phyloP scores from a whole-genome alignment of 2,329 filamentous ascomycete genomes.

The Proliferodiscus dingleyae region DNA sequence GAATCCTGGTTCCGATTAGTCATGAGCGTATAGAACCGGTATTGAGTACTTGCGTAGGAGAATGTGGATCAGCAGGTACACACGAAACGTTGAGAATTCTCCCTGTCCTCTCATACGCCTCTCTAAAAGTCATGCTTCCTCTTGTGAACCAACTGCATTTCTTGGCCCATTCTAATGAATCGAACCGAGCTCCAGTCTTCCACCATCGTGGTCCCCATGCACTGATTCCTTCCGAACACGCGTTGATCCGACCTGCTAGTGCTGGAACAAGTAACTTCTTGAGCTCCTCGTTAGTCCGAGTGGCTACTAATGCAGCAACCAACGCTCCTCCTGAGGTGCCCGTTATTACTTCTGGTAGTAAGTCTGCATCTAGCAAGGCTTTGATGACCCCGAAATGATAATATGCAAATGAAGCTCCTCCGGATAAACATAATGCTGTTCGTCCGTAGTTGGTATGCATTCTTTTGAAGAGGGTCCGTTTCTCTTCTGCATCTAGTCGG shows the following conservation, averaged over 20 bases:
- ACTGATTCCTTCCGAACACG: conserved; percentile 71
- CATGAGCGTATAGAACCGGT: background rate
- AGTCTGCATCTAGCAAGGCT: conserved; percentile 77
- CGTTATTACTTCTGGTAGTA: conserved; percentile 90
- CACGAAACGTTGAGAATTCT: conserved; percentile 94
- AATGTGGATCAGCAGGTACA: conserved; percentile 92
- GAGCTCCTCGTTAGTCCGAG: conserved; percentile 86
- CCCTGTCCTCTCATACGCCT: conserved; percentile 90
- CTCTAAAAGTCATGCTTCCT: conserved; percentile 88
- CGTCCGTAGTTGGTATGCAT: conserved; percentile 87
- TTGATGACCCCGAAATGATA: conserved; percentile 94
- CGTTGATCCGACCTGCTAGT: conserved; percentile 77
- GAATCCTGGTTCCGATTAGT: conserved; percentile 64
- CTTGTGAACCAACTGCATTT: conserved; percentile 84
- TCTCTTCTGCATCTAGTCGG: conserved; percentile 66
- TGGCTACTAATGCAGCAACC: conserved; percentile 80
- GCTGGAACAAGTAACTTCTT: conserved; percentile 80
- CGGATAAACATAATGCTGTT: conserved; percentile 87
- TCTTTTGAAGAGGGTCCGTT: conserved; percentile 79
- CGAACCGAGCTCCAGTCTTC: conserved; percentile 87
- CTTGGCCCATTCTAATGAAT: conserved; percentile 85
- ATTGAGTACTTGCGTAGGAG: conserved; percentile 46
- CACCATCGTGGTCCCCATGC: conserved; percentile 85
- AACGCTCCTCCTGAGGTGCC: conserved; percentile 93
- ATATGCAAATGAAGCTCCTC: conserved; percentile 91